Conservation (phyloP, 1,284 basidiomycete species). For the Amylostereum chailletii region DNA sequence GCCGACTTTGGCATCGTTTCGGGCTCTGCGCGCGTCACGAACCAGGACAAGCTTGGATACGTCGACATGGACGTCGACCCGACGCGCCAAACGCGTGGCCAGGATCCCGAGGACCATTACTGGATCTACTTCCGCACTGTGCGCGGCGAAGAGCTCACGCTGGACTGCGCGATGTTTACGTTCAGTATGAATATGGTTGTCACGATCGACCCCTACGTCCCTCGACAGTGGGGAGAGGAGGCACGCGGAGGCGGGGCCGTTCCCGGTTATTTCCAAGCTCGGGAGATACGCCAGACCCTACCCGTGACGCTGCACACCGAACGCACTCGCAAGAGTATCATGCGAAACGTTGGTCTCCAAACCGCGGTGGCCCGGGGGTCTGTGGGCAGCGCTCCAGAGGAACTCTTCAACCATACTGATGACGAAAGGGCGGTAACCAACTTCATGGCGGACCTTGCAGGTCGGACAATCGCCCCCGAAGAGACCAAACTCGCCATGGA, state of each 20-base stretch:
- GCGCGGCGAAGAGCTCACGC: slow-evolving; percentile 27
- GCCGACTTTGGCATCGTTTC: slow-evolving; percentile 33
- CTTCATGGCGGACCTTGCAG: slow-evolving; percentile 8
- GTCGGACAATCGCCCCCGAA: neutral
- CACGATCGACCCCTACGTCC: slow-evolving; percentile 16
- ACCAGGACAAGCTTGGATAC: slow-evolving; percentile 28
- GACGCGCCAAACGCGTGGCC: slow-evolving; percentile 19
- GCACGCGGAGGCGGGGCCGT: slow-evolving; percentile 8
- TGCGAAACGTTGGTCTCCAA: slow-evolving; percentile 23
- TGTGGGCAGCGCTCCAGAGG: slow-evolving; percentile 16
- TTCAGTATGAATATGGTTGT: slow-evolving; percentile 29
- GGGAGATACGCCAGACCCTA: slow-evolving; percentile 13
- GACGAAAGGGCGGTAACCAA: slow-evolving; percentile 17
- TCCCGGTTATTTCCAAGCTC: slow-evolving; percentile 25
- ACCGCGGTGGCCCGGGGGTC: slow-evolving; percentile 10
- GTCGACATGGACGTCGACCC: slow-evolving; percentile 14
- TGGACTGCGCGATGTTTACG: slow-evolving; percentile 31
- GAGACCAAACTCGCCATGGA: neutral
- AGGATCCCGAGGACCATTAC: slow-evolving; percentile 34
- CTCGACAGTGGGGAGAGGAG: neutral
- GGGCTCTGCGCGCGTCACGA: slow-evolving; percentile 23
- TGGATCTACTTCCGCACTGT: slow-evolving; percentile 39
- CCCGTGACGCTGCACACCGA: slow-evolving; percentile 17
- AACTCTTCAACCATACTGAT: slow-evolving; percentile 7
- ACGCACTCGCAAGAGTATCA: slow-evolving; percentile 24